Percentiles rank a stretch among this genome's conserved stretches.
Evolutionary conservation across 1,284 basidiomycete genomes (phyloP).

Genomic region (Boletellus deceptivus): DNA sequence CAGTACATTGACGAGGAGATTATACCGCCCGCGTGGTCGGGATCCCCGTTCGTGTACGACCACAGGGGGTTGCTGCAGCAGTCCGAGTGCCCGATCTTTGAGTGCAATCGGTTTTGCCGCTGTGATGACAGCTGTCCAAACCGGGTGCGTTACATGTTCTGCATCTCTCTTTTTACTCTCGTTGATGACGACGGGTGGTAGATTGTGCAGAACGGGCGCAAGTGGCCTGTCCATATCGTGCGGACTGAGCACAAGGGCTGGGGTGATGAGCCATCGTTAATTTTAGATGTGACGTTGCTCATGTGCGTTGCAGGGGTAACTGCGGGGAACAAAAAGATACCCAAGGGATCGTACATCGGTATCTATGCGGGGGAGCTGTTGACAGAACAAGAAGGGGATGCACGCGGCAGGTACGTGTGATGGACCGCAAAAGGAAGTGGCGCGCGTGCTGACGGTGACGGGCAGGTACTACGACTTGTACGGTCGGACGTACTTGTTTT

Average conservation of each 20-base stretch:
- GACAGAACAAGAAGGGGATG: slow-evolving; percentile 62
- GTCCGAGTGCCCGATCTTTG: slow-evolving; percentile 69
- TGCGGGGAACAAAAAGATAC: slow-evolving; percentile 62
- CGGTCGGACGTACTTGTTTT: slow-evolving; percentile 83
- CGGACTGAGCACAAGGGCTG: slow-evolving; percentile 78
- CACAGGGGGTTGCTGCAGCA: slow-evolving; percentile 51
- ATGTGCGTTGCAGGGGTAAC: slow-evolving; percentile 55
- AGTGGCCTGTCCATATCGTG: slow-evolving; percentile 56
- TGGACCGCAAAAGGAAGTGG: too few relatives aligned
- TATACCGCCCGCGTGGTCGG: slow-evolving; percentile 27
- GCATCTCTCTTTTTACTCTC: neutral
- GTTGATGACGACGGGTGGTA: slow-evolving; percentile 30
- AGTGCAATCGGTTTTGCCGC: slow-evolving; percentile 81
- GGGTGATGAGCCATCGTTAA: slow-evolving; percentile 46
- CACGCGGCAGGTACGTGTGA: slow-evolving; percentile 59
- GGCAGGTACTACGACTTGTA: slow-evolving; percentile 70
- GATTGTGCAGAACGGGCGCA: slow-evolving; percentile 83
- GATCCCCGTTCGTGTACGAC: slow-evolving; percentile 61
- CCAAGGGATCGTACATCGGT: slow-evolving; percentile 71
- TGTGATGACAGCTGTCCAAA: slow-evolving; percentile 83
- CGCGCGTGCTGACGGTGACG: neutral
- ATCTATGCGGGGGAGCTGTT: slow-evolving; percentile 85
- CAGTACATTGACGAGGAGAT: slow-evolving; percentile 36
- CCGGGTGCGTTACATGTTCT: slow-evolving; percentile 47
- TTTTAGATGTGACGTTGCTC: slow-evolving; percentile 1